Evolutionary conservation across 441 rosid genomes (phyloP), one percentile per base, ranked within the genome.

Genomic region (Hura crepitans): DNA sequence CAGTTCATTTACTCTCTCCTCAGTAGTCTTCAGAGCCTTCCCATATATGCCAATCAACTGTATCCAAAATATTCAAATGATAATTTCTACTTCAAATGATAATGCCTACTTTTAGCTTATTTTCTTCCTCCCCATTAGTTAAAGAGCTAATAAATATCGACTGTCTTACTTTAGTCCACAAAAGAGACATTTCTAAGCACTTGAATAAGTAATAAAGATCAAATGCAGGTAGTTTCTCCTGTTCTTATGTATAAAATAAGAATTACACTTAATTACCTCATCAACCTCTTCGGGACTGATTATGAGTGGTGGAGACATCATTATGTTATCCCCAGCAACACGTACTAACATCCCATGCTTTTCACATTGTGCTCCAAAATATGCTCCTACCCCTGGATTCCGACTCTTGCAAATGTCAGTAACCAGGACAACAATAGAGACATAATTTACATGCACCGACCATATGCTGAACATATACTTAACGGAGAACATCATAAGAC

Each of bases 231-330:
- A 67, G 18, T 12, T 27, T 27, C 5, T 62, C 31, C 43, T 45
- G 23, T 45, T 27, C 45, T 28, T 14, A 13, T 43, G 22, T 11
- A 35, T 60, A 42, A 37, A 68, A 42, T 2, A 17, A 18, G 20
- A 59, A 61, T 27, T 13, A 25, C 23, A 7, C 25, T 27, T 68
- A 13, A 49, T 62, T 75, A 92, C 99, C 91, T 86, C 85, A 53
- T 89, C 97, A 25, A 92, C 65, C 79, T 95, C 92, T 70, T 83
- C 85, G 18, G 80, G 80, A 69, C 88, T 73, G 13, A 95, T 89
- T 61, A 85, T 85, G 50, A 87, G 80, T 4, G 97, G 97, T n/a
- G 99, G 98, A 70, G 89, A 92, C 99, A 90, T 90, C 97, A 95
- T 83, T 60, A 95, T 90, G 81, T 47, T 83, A 79, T 95, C 98